Evolutionary conservation across 148 eudicot species (phyloP), one percentile per base, ranked within the genome.

Genomic region (Hydrangea macrophylla): DNA sequence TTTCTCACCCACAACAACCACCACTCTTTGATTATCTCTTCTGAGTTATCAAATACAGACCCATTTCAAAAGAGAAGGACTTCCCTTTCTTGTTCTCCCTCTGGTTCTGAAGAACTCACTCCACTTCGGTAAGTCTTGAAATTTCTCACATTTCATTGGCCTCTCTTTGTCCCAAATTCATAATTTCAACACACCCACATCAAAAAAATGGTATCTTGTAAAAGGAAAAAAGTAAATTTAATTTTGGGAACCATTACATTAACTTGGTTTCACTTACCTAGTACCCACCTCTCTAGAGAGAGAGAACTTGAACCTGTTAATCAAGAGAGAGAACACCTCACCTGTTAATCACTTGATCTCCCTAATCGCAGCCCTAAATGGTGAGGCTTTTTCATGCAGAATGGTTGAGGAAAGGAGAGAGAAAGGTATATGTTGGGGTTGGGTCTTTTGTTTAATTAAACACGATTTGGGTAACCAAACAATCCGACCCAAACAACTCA

Each of bases 71-170:
- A 64, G 64, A 74, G 12, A 37, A 61, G 56, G 35, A 72, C 25
- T 51, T 32, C 27, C n/a, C 30, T 73, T 67, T 70, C 62, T 61
- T 76, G 55, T 67, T 67, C 82, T 44, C 72, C 81, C 50, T 60
- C 79, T n/a, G n/a, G n/a, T n/a, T n/a, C n/a, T n/a, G n/a, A n/a
- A 12, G 65, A 72, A 56, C 36, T 72, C 33, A 40, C 57, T 60
- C 62, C 73, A 68, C 32, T 64, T 18, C 31, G 33, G 76, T 66
- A 56, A 35, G 53, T 48, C 22, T 48, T n/a, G n/a, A n/a, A 2
- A 42, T 11, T 48, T 48, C 23, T 48, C 53, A 48, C 22, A 18
- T 48, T 17, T 48, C 7, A 6, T 48, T 48, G 1, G n/a, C n/a
- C n/a, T n/a, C 39, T 35, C 39, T 48, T 48, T 48, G 53, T n/a